Evolutionary conservation across 2,329 filamentous ascomycete genomes (phyloP).

Genomic region (Aspergillus flavus): DNA sequence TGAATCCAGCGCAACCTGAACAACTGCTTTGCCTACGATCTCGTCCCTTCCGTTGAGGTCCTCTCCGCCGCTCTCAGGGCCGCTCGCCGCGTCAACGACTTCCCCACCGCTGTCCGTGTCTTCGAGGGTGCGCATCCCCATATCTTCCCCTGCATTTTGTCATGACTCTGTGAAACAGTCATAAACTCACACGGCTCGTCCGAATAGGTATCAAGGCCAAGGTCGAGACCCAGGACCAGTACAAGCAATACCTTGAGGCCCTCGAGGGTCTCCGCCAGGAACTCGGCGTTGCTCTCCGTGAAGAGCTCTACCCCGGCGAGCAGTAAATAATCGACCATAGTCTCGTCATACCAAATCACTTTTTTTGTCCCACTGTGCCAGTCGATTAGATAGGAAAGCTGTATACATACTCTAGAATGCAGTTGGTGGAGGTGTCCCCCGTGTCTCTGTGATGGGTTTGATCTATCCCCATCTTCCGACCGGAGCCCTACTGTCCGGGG

Average conservation of each 20-base stretch:
- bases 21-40: constrained; percentile 99
- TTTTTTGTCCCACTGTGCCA: constrained; percentile 12
- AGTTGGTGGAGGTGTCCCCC: constrained; percentile 30
- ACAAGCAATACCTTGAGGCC: constrained; percentile 91
- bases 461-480: constrained; percentile 21
- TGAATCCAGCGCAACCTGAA: constrained; percentile 80
- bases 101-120: constrained; percentile 94
- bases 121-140: constrained; percentile 78
- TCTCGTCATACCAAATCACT: constrained; percentile 14
- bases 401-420: constrained; percentile 43
- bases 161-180: constrained; percentile 7
- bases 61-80: constrained; percentile 89
- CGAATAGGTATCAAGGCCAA: constrained; percentile 90
- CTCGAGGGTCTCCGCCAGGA: constrained; percentile 92
- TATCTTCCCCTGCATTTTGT: background rate
- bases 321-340: constrained; percentile 33
- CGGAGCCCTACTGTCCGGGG: constrained; percentile 5
- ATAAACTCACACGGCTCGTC: constrained; percentile 10
- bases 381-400: constrained; percentile 38
- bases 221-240: constrained; percentile 97
- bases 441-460: constrained; percentile 25
- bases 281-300: constrained; percentile 87
- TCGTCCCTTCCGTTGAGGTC: constrained; percentile 91
- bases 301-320: constrained; percentile 79
- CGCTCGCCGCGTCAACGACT: constrained; percentile 96